phyloP scores from a whole-genome alignment of 2,329 filamentous ascomycete species.

The Aspergillus sp. region DNA sequence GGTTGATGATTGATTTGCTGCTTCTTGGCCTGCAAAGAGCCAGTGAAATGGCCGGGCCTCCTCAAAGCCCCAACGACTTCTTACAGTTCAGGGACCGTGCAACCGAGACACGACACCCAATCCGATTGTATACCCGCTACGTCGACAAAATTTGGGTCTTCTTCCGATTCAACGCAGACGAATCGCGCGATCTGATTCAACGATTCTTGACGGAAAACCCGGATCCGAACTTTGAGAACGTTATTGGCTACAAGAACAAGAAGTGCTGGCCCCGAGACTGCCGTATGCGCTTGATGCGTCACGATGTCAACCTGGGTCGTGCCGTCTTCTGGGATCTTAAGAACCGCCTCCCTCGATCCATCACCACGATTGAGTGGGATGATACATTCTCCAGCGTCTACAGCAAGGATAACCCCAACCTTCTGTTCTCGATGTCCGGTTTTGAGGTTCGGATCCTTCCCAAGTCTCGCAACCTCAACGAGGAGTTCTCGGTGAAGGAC shows the following conservation, averaged over 20 bases:
- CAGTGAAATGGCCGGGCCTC: constrained; percentile 95
- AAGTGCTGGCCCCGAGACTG: constrained; percentile 99
- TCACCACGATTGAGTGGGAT: constrained; percentile 98
- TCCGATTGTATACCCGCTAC: constrained; percentile 95
- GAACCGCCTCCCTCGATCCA: constrained; percentile 88
- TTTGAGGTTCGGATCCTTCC: constrained; percentile 96
- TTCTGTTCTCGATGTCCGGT: constrained; percentile 96
- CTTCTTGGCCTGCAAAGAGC: constrained; percentile 90
- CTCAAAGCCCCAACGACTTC: constrained; percentile 94
- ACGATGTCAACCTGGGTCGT: constrained; percentile 95
- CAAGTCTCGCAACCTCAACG: constrained; percentile 91
- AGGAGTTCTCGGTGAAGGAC: constrained; percentile 96
- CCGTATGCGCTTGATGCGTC: constrained; percentile 95
- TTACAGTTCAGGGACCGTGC: constrained; percentile 92
- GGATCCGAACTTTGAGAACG: constrained; percentile 98
- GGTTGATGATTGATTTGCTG: constrained; percentile 88
- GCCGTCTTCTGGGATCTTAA: constrained; percentile 99
- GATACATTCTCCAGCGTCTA: constrained; percentile 98
- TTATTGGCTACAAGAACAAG: constrained; percentile 98
- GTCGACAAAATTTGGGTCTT: constrained; percentile 99
- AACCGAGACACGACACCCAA: constrained; percentile 90
- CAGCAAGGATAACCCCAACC: constrained; percentile 94
- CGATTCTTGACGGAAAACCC: constrained; percentile 97
- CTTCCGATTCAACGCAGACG: constrained; percentile 87
- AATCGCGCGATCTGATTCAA: constrained; percentile 93